Evolutionary conservation across 2,329 filamentous ascomycete species (phyloP).

Genomic region (Nemania sp.): DNA sequence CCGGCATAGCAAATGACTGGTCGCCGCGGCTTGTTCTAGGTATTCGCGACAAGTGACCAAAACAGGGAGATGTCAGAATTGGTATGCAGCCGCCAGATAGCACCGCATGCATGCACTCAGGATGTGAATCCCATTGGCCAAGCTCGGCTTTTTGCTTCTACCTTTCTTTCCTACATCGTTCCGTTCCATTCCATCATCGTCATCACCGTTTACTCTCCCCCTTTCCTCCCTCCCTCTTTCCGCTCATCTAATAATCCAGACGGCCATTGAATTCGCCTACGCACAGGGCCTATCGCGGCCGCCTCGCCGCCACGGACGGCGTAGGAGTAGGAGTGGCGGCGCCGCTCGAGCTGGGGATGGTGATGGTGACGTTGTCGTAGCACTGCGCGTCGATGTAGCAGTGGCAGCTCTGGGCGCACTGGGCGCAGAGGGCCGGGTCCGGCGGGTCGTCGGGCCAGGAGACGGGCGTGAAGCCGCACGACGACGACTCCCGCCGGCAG

Average conservation of each 20-base stretch:
- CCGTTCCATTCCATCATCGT: background rate
- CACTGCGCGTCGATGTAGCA: slow-evolving; percentile 27
- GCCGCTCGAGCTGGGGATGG: background rate
- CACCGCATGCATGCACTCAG: too few species aligned
- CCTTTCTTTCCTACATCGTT: too few species aligned
- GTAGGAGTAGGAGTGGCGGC: background rate
- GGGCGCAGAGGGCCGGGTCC: slow-evolving; percentile 28
- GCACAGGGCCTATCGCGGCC: background rate
- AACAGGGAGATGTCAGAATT: too few species aligned
- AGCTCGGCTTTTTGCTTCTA: too few species aligned
- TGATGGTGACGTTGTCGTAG: slow-evolving; percentile 18
- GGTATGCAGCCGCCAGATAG: too few species aligned
- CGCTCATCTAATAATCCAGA: background rate
- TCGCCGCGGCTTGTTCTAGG: too few species aligned
- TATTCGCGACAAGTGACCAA: too few species aligned
- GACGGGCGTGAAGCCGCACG: slow-evolving; percentile 27
- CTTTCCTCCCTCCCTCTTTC: background rate
- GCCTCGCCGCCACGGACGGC: background rate
- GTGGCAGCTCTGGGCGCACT: slow-evolving; percentile 28
- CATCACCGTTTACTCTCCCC: background rate
- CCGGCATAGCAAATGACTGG: too few species aligned
- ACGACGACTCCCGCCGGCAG: slow-evolving; percentile 36
- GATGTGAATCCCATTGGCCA: too few species aligned
- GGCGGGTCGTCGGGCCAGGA: background rate
- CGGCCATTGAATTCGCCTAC: background rate